Base-by-base conservation (phyloP, 192 early-diverging fungal species). In the Martensiomyces pterosporus region DNA sequence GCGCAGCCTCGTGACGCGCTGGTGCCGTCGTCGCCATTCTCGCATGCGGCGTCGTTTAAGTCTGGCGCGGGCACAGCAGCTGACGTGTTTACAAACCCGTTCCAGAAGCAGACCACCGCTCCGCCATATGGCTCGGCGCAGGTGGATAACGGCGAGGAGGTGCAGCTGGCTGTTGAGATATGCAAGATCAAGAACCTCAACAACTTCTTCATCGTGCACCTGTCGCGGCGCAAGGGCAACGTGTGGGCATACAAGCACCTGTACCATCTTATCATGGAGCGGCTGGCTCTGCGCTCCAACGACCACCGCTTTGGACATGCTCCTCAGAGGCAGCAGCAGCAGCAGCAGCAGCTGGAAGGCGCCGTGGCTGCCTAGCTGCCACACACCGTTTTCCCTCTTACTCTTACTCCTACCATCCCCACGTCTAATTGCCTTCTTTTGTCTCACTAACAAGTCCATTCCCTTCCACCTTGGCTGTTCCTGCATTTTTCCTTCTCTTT, bases 141-240 rank as follows among this genome's bases (percentile, higher is more conserved):
- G 33, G 64, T 67, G 22, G 72, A 75, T 45, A 57, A 55, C 37
- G 84, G 85, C 17, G 91, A 87, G 19, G 92, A 95, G 70, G 81
- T 98, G 17, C 83, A 85, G 25, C 85, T 95, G 66, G 80, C 83
- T 13, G 82, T 98, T 18, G 91, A 94, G 78, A 57, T 98, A 25
- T 91, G 92, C 65, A 81, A 80, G 55, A 87, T 98, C 65, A 90
- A 91, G 76, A 94, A 95, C 53, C 58, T 98, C 32, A 81, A 79
- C 55, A 81, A 81, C 25, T 58, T 89, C 22, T 86, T 84, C 43
- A 86, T 85, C 39, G 87, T 89, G 25, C 82, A 85, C 49, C 69
- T 89, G 34, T 78, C 80, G 14, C 78, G 87, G 6, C 75, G 85
- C 57, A 79, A 79, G 41, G 87, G 87, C 27, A 87, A 86, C 51